Base-by-base conservation (phyloP, 2,329 filamentous ascomycete genomes). In the Chaetoscypha palmicola region DNA sequence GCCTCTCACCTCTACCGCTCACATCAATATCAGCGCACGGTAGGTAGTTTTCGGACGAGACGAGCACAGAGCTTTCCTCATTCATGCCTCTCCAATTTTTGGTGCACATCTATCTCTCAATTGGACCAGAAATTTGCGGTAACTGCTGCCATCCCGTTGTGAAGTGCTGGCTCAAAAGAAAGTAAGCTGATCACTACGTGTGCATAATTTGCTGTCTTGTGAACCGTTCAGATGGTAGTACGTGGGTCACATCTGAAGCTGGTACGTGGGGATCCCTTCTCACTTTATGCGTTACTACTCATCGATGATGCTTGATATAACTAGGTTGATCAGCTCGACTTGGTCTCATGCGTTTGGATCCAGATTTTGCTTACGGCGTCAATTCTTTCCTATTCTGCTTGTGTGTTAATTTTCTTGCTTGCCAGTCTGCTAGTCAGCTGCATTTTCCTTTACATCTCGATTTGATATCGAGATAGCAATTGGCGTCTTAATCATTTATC, bases 31-130 rank as follows among this genome's bases (percentile, higher is more conserved):
- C n/a, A 28, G 31, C 40, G 35, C 34, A 44, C 26, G 20, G 41
- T 24, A 24, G 24, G 3, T 32, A 28, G 38, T 38, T 26, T 38
- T 44, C 35, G 22, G 41, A 38, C 41, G 41, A 44, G 41, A 44
- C 41, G 28, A 17, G 20, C 22, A 17, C 24, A 9, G 22, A 19
- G 33, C 19, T 20, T 22, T 22, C 33, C 9, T 16, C 3, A 22
- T 19, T 33, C 16, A 32, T 23, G 38, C 38, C 17, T 22, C 5
- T 32, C 26, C 36, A 28, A 10, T 41, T 14, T 35, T 19, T 21
- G 30, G 24, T 34, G 14, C 38, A 20, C n/a, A 19, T n/a, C 17
- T 36, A n/a, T 21, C 16, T 17, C 9, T 23, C 19, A 12, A 28
- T 14, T 20, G 12, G 33, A 7, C 7, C 2, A 35, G 16, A 21